Percentiles rank a stretch among this genome's conserved stretches.
phyloP scores from a whole-genome alignment of 108 stramenopile genomes.

The Aurantiochytrium sp. region DNA sequence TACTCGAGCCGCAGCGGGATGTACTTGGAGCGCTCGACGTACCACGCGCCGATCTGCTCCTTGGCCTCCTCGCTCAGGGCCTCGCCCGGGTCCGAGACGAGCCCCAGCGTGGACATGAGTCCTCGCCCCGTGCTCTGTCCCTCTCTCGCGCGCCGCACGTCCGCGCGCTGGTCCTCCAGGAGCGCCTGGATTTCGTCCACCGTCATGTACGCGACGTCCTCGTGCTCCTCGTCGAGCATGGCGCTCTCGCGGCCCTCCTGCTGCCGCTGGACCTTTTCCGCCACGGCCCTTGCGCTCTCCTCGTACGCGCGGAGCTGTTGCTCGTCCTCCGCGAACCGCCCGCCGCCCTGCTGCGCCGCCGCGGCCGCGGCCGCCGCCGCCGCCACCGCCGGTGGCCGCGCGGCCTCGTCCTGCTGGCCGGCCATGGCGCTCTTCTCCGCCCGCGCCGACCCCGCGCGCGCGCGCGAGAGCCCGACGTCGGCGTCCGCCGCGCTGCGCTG shows the following conservation, averaged over 20 bases:
- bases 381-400: background rate
- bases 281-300: background rate
- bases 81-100: background rate
- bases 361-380: background rate
- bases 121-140: background rate
- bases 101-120: background rate
- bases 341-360: background rate
- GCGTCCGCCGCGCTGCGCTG: too few relatives aligned
- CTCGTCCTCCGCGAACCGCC: background rate
- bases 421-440: too few relatives aligned
- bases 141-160: background rate
- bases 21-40: conserved; percentile 46
- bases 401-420: background rate
- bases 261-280: conserved; percentile 16
- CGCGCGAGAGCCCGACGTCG: too few relatives aligned
- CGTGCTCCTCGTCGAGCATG: background rate
- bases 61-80: background rate
- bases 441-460: background rate
- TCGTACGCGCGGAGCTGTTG: background rate
- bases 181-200: conserved; percentile 16
- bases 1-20: conserved; percentile 53
- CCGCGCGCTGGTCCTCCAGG: background rate
- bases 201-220: background rate
- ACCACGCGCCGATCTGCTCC: conserved; percentile 13
- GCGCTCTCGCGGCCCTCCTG: background rate